Base-by-base conservation (phyloP, 2,329 filamentous ascomycete species). In the Penicillium psychrosexuale region DNA sequence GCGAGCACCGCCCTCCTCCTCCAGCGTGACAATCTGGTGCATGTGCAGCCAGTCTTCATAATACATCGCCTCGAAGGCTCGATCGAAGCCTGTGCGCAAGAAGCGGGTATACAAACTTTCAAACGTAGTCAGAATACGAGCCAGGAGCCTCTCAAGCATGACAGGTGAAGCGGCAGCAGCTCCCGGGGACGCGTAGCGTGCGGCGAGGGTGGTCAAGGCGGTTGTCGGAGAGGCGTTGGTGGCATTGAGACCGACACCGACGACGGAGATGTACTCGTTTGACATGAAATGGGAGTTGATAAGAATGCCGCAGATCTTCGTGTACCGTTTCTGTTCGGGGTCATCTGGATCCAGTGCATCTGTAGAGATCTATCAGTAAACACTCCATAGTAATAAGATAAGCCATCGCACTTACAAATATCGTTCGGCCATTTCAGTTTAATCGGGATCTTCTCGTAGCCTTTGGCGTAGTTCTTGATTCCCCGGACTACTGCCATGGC, bases 391-490 rank as follows among this genome's bases (percentile, higher is more conserved):
- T 34, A 9, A 30, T 37, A 6, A 13, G 19, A 22, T 24, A 33
- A 24, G 8, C 5, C 13, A n/a, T 5, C 3, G 19, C 5, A 73
- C 80, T 72, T 73, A 86, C 85, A 93, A 51, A 99, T 90, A 69
- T 99, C 94, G 66, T 99, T 99, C 11, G 94, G 94, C 94, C 94
- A 99, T 73, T 99, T 99, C 31, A 99, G 76, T 69, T 89, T 91
- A 38, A 99, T 81, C 0, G 90, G 89, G 5, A 97, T 72, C 0
- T 84, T 78, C 6, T 84, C 80, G 72, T 95, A 97, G 8, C 87
- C 90, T 2, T 75, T 74, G 46, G 87, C 91, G 68, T 97, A 97
- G 27, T 80, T 82, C 60, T 89, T 87, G 59, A 97, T 86, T 0
- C 90, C 93, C 58, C 90, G 84, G 3, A 95, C 88, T 39, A 93